phyloP scores from a whole-genome alignment of 164 flowering plant species.

The Stephania japonica region DNA sequence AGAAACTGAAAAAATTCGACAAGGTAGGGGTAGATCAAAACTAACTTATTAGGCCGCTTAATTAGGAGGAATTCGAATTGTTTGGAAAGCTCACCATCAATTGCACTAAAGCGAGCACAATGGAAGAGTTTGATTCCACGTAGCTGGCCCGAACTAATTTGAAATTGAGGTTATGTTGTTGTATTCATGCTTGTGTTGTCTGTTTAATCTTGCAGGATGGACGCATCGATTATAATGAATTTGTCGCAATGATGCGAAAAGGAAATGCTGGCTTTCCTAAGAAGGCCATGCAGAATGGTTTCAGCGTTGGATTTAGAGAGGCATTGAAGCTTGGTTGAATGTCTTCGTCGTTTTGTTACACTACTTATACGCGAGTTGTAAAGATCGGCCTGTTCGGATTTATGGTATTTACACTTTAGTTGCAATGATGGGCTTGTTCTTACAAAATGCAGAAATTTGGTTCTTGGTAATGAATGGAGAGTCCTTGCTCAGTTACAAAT shows the following conservation, averaged over 20 bases:
- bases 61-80: too few species aligned
- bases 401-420: conserved; percentile 9
- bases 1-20: too few species aligned
- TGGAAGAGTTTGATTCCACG: too few species aligned
- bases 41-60: too few species aligned
- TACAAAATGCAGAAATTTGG: not conserved
- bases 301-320: conserved; percentile 51
- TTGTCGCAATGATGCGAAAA: conserved; percentile 85
- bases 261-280: conserved; percentile 50
- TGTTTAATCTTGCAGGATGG: conserved; percentile 60
- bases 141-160: too few species aligned
- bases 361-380: conserved; percentile 20
- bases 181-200: not conserved
- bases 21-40: too few species aligned
- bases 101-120: too few species aligned
- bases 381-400: conserved; percentile 14
- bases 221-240: conserved; percentile 77
- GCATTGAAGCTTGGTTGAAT: conserved; percentile 44
- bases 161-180: not conserved
- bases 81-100: too few species aligned
- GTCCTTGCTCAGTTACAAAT: not conserved
- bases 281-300: conserved; percentile 31
- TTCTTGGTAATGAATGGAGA: not conserved
- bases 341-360: conserved; percentile 1
- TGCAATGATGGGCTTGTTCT: conserved; percentile 27